Base-by-base conservation (phyloP, 805 yeast genomes). In the Starmerella tilneyi region DNA sequence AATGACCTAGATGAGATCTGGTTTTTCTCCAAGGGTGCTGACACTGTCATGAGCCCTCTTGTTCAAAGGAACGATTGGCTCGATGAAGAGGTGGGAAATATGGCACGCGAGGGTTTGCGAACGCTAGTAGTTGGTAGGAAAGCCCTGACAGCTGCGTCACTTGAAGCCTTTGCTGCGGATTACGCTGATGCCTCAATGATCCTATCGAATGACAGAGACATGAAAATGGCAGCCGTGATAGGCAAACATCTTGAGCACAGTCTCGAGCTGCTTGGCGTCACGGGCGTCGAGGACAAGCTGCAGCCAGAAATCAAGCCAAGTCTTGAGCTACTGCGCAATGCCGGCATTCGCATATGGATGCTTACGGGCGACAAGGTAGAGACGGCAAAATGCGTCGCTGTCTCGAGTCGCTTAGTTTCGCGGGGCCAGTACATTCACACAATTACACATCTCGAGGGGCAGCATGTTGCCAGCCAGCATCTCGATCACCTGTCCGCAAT, bases 331-430 rank as follows among this genome's bases (percentile, higher is more conserved):
- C 70, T 92, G 54, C 74, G 98, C 55, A 92, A 94, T 64, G 99
- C 97, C 0, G 98, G 97, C 4, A 77, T 94, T 45, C 88, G 88
- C 57, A 92, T 92, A 42, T 92, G 99, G 99, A 94, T 92, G 98
- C 68, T 92, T 39, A 92, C 99, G 0, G 99, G 99, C 54, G 99
- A 92, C 63, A 92, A 92, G 62, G 97, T 92, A 6, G 99, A 92
- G 65, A 92, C 99, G 0, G 98, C 98, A 1, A 77, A 86, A 49
- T 92, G 98, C 72, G 96, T 92, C 31, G 86, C 96, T 17, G 83
- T 94, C n/a, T 84, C 95, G 62, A 92, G 96, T 26, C 81, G 88
- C 58, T 73, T 92, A 42, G 89, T 92, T 23, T 73, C 94, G 2
- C 75, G 97, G 53, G 98, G 98, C 3, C 98, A 92, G 64, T 81